These are phyloP conservation scores for Pythium aristosporum DNA, from an alignment of 352 stramenopile genomes.

Conservation along the genomic window DNA sequence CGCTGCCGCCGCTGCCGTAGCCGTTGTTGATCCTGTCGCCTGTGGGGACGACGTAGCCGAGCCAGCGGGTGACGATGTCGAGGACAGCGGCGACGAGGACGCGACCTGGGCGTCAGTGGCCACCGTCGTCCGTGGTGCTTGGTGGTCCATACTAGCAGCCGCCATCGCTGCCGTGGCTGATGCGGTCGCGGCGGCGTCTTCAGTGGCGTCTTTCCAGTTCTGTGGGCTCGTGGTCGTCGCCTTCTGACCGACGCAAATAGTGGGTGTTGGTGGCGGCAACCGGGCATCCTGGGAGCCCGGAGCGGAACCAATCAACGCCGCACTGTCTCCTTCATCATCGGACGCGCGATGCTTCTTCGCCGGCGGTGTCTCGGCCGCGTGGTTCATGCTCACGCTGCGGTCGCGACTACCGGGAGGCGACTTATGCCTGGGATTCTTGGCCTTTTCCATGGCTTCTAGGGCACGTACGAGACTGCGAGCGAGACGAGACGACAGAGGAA, in stretches of 20 bases:
- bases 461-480: neutral
- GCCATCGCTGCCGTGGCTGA: conserved; percentile 21
- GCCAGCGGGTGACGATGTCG: neutral
- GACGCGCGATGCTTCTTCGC: conserved; percentile 80
- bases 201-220: conserved; percentile 18
- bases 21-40: neutral
- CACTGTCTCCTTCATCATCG: conserved; percentile 63
- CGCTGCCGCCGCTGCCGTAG: conserved; percentile 20
- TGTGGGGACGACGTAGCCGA: conserved; percentile 1
- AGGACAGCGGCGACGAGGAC: conserved; percentile 5
- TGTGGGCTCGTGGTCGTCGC: conserved; percentile 17
- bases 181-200: conserved; percentile 10
- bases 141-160: conserved; percentile 20
- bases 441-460: conserved; percentile 20
- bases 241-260: conserved; percentile 15
- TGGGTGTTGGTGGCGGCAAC: conserved; percentile 15
- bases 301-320: neutral
- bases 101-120: neutral
- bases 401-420: conserved; percentile 36
- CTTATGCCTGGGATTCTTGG: conserved; percentile 1
- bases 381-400: conserved; percentile 75
- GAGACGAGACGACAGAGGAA: conserved; percentile 16
- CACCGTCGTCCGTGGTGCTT: neutral
- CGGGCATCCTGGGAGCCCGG: neutral
- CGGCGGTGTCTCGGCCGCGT: conserved; percentile 41